Evolutionary conservation across 2,329 filamentous ascomycete species (phyloP), one percentile per base, ranked within the genome.

Genomic region (Gyromitra esculenta): DNA sequence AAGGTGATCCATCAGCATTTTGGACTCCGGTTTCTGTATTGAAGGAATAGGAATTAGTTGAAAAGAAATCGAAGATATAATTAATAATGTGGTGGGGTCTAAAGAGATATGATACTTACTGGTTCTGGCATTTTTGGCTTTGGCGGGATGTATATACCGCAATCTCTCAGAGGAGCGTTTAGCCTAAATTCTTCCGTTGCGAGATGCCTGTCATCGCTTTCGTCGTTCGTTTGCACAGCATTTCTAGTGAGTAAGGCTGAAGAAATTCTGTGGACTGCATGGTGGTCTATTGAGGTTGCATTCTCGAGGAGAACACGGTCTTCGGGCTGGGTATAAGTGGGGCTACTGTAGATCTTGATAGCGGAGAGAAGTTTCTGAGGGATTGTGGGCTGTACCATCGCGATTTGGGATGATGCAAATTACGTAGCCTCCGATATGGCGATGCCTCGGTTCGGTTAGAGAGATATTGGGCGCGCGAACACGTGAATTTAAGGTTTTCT

Each of bases 1-100:
- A 78, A 98, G 89, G 13, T 91, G 90, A 25, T 90, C 90, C 93
- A 98, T 98, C 0, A 97, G 86, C 4, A 91, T 91, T 83, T 93
- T 92, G 85, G 95, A 98, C 84, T 97, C 91, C 5, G 90, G 85
- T 0, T 91, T 91, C 89, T 96, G 82, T 41, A 76, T 57, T 7
- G 8, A 15, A 45, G 41, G 41, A 4, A 9, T 25, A 8, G 1
- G 50, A 2, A 8, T 57, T 4, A 39, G 31, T 54, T 35, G 15
- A 6, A 11, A 18, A 9, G 45, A 43, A 67, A 31, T 6, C 15
- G 18, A 48, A 6, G 18, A 18, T 9, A 31, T n/a, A 67, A 31
- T 2, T 21, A 35, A 48, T 56, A 13, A 35, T 25, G 7, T 18
- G 18, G 5, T 21, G 48, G 48, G 1, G 52, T n/a, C 7, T 7